These are phyloP conservation scores for Lactarius hatsudake DNA, from an alignment of 768 basidiomycete genomes.

Conservation along the genomic window DNA sequence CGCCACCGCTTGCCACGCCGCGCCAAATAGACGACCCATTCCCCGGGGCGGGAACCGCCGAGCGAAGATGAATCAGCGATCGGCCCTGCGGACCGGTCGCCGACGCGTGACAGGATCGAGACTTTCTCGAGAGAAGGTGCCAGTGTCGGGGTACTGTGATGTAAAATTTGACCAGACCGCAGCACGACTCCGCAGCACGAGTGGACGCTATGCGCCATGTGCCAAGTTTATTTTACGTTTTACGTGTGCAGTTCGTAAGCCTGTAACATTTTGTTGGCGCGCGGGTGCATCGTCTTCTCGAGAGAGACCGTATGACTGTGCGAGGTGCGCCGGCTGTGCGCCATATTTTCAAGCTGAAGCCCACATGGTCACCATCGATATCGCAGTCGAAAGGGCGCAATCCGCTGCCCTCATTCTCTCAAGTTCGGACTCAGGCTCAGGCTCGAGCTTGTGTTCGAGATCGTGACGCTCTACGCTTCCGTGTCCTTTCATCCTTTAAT, in stretches of 20 bases:
- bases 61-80: too few relatives aligned
- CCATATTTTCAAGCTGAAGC: conserved; percentile 6
- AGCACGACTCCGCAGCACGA: too few relatives aligned
- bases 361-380: conserved; percentile 19
- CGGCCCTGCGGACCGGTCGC: too few relatives aligned
- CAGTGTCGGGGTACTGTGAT: too few relatives aligned
- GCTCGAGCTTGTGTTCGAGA: not conserved
- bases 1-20: too few relatives aligned
- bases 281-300: not conserved
- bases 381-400: conserved; percentile 4
- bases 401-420: conserved; percentile 3
- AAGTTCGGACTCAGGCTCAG: not conserved
- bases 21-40: too few relatives aligned
- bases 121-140: too few relatives aligned
- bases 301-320: conserved; percentile 8
- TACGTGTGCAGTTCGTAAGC: not conserved
- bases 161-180: too few relatives aligned
- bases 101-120: too few relatives aligned
- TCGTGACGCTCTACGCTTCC: not conserved
- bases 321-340: conserved; percentile 2
- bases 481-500: not conserved
- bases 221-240: not conserved
- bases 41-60: too few relatives aligned
- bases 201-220: too few relatives aligned
- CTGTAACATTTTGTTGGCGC: not conserved